Evolutionary conservation across 129 eudicot species (phyloP), one percentile per base, ranked within the genome.

Genomic region (sunflower (Helianthus annuus)): DNA sequence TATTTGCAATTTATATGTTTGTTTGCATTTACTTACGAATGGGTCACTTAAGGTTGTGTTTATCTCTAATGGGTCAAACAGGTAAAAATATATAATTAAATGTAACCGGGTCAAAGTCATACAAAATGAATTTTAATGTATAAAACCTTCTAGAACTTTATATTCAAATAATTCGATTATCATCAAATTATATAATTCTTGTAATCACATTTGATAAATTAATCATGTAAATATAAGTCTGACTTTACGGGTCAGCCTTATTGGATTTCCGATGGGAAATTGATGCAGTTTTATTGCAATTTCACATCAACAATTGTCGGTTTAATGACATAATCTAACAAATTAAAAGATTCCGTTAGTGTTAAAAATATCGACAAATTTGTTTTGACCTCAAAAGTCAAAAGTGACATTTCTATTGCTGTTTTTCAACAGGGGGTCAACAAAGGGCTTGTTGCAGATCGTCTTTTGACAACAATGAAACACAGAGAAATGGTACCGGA

Each of bases 361-460:
- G 39, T 17, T 69, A 22, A 16, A 4, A 15, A 12, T 52, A 63
- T 71, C 0, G 14, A 12, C 3, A 32, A 15, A 17, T 19, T 19
- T 10, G 1, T 62, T 62, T 63, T 63, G 64, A 49, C 71, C 12
- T 2, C 3, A 53, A 54, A 75, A 65, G 57, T 66, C 65, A 19
- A 22, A 22, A 13, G 16, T 22, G 54, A 63, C 42, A 40, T 40
- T 46, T 66, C 19, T 45, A 32, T 55, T 61, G 27, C 14, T 27
- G 4, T 38, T 78, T 36, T 63, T 24, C 15, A 1, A 56, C 22
- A 88, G 97, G 97, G 97, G 16, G 87, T 91, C 34, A 86, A 85
- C 87, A 91, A 91, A 87, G 97, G 97, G 53, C 84, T 91, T 5
- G 92, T 88, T 9, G 97, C 93, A 8, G 91, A 83, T 70, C 81